Conservation (phyloP, 202 grass and related monocot species). For the Hordeum pubiflorum region DNA sequence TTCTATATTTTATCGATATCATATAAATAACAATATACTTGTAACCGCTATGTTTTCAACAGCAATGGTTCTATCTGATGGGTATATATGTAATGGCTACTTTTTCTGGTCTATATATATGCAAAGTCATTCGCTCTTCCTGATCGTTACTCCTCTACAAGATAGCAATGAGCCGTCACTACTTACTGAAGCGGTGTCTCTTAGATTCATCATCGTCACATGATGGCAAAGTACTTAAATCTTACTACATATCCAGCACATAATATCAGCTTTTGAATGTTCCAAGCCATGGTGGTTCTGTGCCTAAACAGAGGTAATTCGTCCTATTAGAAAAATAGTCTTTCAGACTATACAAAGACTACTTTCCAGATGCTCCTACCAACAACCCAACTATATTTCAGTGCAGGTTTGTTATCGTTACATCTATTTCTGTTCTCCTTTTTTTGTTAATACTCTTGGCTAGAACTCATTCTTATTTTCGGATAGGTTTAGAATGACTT, state of each 20-base stretch:
- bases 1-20: not conserved
- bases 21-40: not conserved
- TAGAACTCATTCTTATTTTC: not conserved
- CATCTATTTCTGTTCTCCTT: not conserved
- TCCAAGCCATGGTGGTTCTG: not conserved
- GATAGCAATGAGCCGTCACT: not conserved
- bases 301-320: not conserved
- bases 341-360: not conserved
- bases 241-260: not conserved
- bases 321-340: not conserved
- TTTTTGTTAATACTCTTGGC: not conserved
- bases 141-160: not conserved
- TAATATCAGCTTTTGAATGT: not conserved
- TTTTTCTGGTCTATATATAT: not conserved
- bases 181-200: not conserved
- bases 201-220: not conserved
- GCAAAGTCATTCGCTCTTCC: not conserved
- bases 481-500: not conserved
- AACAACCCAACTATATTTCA: not conserved
- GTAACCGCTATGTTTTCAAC: not conserved
- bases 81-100: not conserved
- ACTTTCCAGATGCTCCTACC: not conserved
- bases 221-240: not conserved
- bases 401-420: not conserved
- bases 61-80: not conserved